Percentiles rank a stretch among this genome's conserved stretches.
Evolutionary conservation across 116 monocot species (phyloP).

Genomic region (Cymodocea nodosa): DNA sequence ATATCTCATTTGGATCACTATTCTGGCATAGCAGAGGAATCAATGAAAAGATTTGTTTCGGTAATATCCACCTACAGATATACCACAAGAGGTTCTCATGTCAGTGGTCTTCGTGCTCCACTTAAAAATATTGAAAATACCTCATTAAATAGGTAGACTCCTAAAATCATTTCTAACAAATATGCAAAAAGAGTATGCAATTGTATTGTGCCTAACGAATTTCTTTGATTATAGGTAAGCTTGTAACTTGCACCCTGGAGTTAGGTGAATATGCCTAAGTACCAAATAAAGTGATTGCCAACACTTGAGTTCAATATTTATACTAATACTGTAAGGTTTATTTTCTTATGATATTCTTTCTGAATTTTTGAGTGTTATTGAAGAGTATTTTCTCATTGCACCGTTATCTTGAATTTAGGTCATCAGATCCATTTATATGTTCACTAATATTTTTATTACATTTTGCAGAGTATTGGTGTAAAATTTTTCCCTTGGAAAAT

Average conservation of each 20-base stretch:
- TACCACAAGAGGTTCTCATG: constrained; percentile 69
- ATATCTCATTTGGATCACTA: constrained; percentile 72
- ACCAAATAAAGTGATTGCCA: neutral
- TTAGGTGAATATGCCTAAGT: neutral
- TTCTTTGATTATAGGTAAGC: neutral
- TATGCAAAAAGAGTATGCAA: neutral
- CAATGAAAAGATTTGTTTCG: constrained; percentile 75
- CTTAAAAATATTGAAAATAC: constrained; percentile 58
- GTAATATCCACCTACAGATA: constrained; percentile 67
- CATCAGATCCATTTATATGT: too few relatives aligned
- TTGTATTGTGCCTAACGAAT: neutral
- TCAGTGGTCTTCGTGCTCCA: constrained; percentile 84
- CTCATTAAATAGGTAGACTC: constrained; percentile 3
- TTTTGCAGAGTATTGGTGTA: too few relatives aligned
- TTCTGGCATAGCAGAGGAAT: constrained; percentile 79
- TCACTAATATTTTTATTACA: too few relatives aligned
- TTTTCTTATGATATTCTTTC: neutral
- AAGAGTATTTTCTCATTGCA: too few relatives aligned
- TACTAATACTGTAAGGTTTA: neutral
- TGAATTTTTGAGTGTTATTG: neutral
- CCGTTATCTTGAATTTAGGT: too few relatives aligned
- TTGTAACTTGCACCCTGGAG: neutral
- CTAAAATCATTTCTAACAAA: neutral
- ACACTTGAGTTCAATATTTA: neutral
- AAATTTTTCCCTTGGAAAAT: too few relatives aligned